Percentiles rank a stretch among this genome's conserved stretches.
Conservation (phyloP, 441 rosid species). For the Bocquillonia castaneifolia region DNA sequence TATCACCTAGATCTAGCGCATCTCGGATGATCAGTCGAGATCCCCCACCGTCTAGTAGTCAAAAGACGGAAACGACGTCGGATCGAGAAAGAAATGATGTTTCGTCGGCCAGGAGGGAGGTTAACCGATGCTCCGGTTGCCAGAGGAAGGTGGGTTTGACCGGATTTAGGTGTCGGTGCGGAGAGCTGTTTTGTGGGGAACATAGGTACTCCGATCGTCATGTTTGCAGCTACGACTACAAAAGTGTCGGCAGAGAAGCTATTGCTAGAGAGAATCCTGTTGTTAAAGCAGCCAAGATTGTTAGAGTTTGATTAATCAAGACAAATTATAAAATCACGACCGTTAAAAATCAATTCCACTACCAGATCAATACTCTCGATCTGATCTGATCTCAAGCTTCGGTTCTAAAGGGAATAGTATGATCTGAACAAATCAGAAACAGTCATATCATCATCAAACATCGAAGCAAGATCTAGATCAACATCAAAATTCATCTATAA, state of each 20-base stretch:
- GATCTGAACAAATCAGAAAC: conserved; percentile 12
- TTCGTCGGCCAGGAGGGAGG: conserved; percentile 40
- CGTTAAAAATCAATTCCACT: background rate
- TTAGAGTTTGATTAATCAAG: conserved; percentile 52
- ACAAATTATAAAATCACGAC: background rate
- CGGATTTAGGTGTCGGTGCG: conserved; percentile 93
- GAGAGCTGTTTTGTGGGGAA: conserved; percentile 83
- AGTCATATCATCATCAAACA: no score
- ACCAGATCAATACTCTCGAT: conserved; percentile 32
- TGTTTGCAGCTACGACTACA: conserved; percentile 86
- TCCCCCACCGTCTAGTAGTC: conserved; percentile 17
- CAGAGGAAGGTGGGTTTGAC: conserved; percentile 81
- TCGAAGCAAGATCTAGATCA: conserved; percentile 4
- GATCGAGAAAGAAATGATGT: conserved; percentile 31
- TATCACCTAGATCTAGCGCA: conserved; percentile 43
- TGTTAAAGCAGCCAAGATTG: conserved; percentile 91
- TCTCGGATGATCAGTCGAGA: conserved; percentile 29
- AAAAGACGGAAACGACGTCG: conserved; percentile 16
- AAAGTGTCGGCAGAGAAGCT: conserved; percentile 79
- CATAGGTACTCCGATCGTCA: conserved; percentile 95
- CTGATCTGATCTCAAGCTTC: background rate
- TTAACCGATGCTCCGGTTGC: conserved; percentile 87
- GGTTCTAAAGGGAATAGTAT: background rate
- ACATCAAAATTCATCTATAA: conserved; percentile 23
- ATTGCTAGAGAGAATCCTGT: conserved; percentile 94